These are phyloP conservation scores for Ettlia oleoabundans DNA, from an alignment of 139 green algal species.

Conservation along the genomic window DNA sequence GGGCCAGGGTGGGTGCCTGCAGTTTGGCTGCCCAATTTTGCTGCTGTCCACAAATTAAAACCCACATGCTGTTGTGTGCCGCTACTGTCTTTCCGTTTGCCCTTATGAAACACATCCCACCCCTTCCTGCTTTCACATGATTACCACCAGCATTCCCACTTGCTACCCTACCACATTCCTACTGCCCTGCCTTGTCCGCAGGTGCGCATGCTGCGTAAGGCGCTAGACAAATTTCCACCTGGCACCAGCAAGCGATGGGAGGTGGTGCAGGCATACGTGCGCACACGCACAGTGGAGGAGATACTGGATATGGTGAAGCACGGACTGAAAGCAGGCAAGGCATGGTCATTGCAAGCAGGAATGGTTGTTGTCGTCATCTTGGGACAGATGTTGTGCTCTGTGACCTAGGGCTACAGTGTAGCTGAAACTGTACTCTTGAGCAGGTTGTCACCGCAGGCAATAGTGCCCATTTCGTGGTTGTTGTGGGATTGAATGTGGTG, in stretches of 20 bases:
- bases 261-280: slow-evolving; percentile 75
- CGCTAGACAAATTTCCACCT: slow-evolving; percentile 87
- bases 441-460: too few species aligned
- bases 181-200: slow-evolving; percentile 37
- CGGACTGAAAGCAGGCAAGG: slow-evolving; percentile 52
- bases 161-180: background rate
- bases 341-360: background rate
- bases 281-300: slow-evolving; percentile 84
- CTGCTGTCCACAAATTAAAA: too few species aligned
- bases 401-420: too few species aligned
- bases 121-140: background rate
- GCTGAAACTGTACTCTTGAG: too few species aligned
- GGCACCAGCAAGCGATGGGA: slow-evolving; percentile 88
- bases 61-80: too few species aligned
- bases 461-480: too few species aligned
- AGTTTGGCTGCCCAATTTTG: too few species aligned
- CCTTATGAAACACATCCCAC: background rate
- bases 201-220: slow-evolving; percentile 93
- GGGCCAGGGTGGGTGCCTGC: background rate
- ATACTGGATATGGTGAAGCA: slow-evolving; percentile 91
- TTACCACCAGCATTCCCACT: background rate
- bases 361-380: background rate
- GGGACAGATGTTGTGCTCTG: background rate
- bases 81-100: too few species aligned
- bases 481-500: too few species aligned